Conservation (phyloP, 345 rosid species). For the Pelargonium nanum region DNA sequence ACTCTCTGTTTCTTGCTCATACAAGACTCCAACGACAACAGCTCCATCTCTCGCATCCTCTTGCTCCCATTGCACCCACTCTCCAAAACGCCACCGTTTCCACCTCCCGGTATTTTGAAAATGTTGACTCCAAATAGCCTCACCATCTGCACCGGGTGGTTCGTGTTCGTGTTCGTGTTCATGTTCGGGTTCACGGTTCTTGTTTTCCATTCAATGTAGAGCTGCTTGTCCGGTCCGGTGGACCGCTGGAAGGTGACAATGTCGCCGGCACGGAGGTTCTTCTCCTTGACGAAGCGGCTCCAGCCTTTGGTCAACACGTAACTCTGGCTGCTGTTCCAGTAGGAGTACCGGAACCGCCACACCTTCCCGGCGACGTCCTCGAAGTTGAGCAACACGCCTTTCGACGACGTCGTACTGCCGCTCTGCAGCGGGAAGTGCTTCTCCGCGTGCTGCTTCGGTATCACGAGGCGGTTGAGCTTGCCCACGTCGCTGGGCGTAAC, state of each 20-base stretch:
- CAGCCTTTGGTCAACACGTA: slow-evolving; percentile 98
- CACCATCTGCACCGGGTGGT: slow-evolving; percentile 43
- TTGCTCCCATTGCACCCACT: slow-evolving; percentile 40
- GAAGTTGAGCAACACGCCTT: slow-evolving; percentile 56
- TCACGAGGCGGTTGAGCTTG: slow-evolving; percentile 84
- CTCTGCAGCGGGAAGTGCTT: slow-evolving; percentile 49
- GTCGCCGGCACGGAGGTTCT: slow-evolving; percentile 74
- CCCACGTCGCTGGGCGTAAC: slow-evolving; percentile 95
- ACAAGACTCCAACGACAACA: slow-evolving; percentile 40
- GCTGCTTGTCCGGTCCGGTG: slow-evolving; percentile 59
- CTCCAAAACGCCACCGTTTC: slow-evolving; percentile 8
- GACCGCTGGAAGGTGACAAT: slow-evolving; percentile 69
- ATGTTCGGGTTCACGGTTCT: too few species aligned
- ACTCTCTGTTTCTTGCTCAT: slow-evolving; percentile 57
- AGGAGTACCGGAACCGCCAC: slow-evolving; percentile 89
- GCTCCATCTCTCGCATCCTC: slow-evolving; percentile 47
- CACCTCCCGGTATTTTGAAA: slow-evolving; percentile 27
- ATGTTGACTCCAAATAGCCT: slow-evolving; percentile 90
- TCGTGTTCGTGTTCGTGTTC: slow-evolving; percentile 5
- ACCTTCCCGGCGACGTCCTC: slow-evolving; percentile 70
- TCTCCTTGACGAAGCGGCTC: slow-evolving; percentile 95
- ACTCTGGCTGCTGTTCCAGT: slow-evolving; percentile 97
- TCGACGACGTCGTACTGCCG: slow-evolving; percentile 14
- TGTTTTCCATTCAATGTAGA: slow-evolving; percentile 56
- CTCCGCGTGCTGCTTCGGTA: slow-evolving; percentile 91